Evolutionary conservation across 768 basidiomycete genomes (phyloP), one percentile per base, ranked within the genome.

Genomic region (Rhizopogon sp.): DNA sequence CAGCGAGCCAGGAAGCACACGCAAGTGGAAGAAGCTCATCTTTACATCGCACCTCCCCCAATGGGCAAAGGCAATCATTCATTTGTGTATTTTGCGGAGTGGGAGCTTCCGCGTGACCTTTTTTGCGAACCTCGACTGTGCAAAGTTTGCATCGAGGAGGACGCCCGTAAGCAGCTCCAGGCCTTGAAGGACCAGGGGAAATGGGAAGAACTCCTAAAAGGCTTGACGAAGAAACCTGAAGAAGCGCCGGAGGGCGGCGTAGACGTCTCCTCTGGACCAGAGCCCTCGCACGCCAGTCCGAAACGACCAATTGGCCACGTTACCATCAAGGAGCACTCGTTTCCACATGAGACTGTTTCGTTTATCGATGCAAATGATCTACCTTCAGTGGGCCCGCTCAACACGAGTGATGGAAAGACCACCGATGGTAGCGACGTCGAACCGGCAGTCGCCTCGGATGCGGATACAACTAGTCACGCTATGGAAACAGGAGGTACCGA

Each of bases 51-150:
- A 2, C 72, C 75, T 0, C 39, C 42, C 0, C 60, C 72, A 35
- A 56, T 74, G 6, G 84, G 82, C 5, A 0, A 13, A 0, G 84
- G 85, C 0, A 60, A 80, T 60, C 84, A 86, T 60, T 85, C 84
- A 0, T 44, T 66, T 35, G 79, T 82, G 0, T 79, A 80, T 59
- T 61, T 70, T 41, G 80, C 74, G 6, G 78, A 81, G 53, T 77
- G 77, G 71, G 79, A 80, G 43, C 60, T 85, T 1, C 82, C 83
- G 1, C 73, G 76, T 1, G 64, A 70, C n/a, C 16, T 76, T 6
- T 31, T 65, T 80, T 5, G 50, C 6, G 65, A 63, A 3, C 67
- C 70, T 2, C 56, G 60, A 0, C 22, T 81, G 2, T 82, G 81
- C 64, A 31, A 46, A 0, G 6, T 55, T 6, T 83, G 81, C 45